A percentile compares a stretch with the other conserved stretches of the same genome.
Conservation (phyloP, 129 eudicot genomes). For the Artemisia tridentata region DNA sequence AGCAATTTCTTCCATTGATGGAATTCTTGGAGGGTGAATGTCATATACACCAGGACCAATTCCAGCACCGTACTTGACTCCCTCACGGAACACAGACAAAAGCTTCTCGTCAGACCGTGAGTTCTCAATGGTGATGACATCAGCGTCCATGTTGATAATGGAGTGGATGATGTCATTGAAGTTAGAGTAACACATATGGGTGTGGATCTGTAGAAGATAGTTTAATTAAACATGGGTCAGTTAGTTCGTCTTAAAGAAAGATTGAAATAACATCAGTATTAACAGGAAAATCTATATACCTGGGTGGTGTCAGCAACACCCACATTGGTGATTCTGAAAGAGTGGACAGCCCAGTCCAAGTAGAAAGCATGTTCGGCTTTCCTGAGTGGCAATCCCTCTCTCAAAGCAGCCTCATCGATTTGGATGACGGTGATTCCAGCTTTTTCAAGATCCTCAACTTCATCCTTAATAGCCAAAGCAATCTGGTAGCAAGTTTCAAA, state of each 20-base stretch:
- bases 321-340: slow-evolving; percentile 58
- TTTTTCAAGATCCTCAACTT: slow-evolving; percentile 92
- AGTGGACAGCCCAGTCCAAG: slow-evolving; percentile 69
- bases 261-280: too few relatives aligned
- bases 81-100: slow-evolving; percentile 87
- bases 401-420: slow-evolving; percentile 65
- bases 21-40: slow-evolving; percentile 90
- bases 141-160: slow-evolving; percentile 96
- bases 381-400: slow-evolving; percentile 67
- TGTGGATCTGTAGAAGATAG: slow-evolving; percentile 53
- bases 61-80: slow-evolving; percentile 86
- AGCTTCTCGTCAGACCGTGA: slow-evolving; percentile 95
- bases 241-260: too few relatives aligned
- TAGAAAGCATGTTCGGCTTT: slow-evolving; percentile 56
- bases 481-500: slow-evolving; percentile 86
- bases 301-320: slow-evolving; percentile 61
- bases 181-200: slow-evolving; percentile 99
- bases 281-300: too few relatives aligned
- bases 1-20: slow-evolving; percentile 78
- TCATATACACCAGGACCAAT: slow-evolving; percentile 95
- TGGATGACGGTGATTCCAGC: slow-evolving; percentile 57
- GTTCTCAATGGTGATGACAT: slow-evolving; percentile 95
- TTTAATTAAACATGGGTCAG: too few relatives aligned
- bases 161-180: slow-evolving; percentile 93
- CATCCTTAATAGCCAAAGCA: slow-evolving; percentile 95